A percentile compares a stretch with the other conserved stretches of the same genome.
phyloP scores from a whole-genome alignment of 139 green algal species.

The Coelastrella sp. region DNA sequence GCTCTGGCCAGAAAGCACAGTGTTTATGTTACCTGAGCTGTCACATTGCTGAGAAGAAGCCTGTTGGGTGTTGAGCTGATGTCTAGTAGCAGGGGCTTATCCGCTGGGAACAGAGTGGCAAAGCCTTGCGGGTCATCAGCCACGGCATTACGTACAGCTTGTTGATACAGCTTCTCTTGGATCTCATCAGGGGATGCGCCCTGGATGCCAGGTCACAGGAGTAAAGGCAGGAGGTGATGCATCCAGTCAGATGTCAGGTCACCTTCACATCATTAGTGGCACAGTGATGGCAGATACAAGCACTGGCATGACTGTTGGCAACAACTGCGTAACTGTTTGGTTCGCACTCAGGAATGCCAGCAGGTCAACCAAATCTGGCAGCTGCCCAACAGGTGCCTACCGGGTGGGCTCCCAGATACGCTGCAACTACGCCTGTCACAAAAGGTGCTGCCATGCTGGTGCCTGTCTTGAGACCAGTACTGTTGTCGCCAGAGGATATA shows the following conservation, averaged over 20 bases:
- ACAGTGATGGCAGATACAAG: no score
- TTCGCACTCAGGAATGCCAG: no score
- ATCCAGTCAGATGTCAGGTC: no score
- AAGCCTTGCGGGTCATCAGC: constrained; percentile 56
- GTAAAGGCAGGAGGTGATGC: no score
- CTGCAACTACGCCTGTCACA: constrained; percentile 74
- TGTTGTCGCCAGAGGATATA: constrained; percentile 46
- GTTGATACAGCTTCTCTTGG: constrained; percentile 55
- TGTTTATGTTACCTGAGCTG: no score
- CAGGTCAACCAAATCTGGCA: no score
- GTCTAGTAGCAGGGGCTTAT: constrained; percentile 42
- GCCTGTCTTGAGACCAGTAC: constrained; percentile 62
- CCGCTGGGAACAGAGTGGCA: constrained; percentile 55
- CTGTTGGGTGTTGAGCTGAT: constrained; percentile 70
- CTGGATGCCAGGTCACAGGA: no score
- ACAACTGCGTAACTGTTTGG: no score
- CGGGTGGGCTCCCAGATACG: constrained; percentile 70
- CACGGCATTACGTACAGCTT: constrained; percentile 32
- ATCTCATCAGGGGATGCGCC: constrained; percentile 62
- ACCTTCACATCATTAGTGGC: no score
- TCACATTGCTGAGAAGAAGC: constrained; percentile 54
- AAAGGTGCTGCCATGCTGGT: constrained; percentile 69
- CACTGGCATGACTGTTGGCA: no score
- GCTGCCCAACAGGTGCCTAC: no score
- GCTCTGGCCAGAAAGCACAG: no score